Conservation (phyloP, 2,329 filamentous ascomycete species). For the Xylariaceae sp. region DNA sequence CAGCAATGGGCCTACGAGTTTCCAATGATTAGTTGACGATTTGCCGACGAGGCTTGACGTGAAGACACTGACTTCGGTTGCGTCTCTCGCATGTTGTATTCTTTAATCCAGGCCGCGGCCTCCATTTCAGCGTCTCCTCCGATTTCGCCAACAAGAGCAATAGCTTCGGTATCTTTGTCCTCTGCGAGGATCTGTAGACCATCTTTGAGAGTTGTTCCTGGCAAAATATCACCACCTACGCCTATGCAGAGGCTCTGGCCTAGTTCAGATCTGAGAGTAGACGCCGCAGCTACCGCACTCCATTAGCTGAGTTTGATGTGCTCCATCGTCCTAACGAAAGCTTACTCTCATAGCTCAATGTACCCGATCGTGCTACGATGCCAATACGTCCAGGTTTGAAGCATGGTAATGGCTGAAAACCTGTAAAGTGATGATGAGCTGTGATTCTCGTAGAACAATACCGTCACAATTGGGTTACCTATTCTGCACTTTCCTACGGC, state of each 20-base stretch:
- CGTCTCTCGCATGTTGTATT: conserved; percentile 53
- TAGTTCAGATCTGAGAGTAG: conserved; percentile 63
- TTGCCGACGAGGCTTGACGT: background rate
- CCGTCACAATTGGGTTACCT: conserved; percentile 13
- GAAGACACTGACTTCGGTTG: conserved; percentile 57
- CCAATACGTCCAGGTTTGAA: conserved; percentile 66
- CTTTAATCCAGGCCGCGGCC: conserved; percentile 69
- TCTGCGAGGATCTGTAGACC: conserved; percentile 62
- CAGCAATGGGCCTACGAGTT: conserved; percentile 61
- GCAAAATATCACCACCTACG: conserved; percentile 68
- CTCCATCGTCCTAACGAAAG: background rate
- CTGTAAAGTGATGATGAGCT: conserved; percentile 27
- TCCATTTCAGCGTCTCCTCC: conserved; percentile 67
- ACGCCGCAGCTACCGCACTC: conserved; percentile 54
- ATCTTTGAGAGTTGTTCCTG: conserved; percentile 71
- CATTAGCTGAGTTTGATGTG: conserved; percentile 4
- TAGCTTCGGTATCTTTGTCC: conserved; percentile 65
- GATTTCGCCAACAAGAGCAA: conserved; percentile 69
- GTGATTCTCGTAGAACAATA: background rate
- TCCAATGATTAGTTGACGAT: too few relatives aligned
- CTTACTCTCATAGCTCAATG: conserved; percentile 63
- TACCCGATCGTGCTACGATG: conserved; percentile 71
- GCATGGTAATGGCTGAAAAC: conserved; percentile 72
- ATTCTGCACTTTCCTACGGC: conserved; percentile 58
- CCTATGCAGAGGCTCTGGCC: conserved; percentile 71